Evolutionary conservation across 768 basidiomycete species (phyloP), one percentile per base, ranked within the genome.

Genomic region (Suillus paluster): DNA sequence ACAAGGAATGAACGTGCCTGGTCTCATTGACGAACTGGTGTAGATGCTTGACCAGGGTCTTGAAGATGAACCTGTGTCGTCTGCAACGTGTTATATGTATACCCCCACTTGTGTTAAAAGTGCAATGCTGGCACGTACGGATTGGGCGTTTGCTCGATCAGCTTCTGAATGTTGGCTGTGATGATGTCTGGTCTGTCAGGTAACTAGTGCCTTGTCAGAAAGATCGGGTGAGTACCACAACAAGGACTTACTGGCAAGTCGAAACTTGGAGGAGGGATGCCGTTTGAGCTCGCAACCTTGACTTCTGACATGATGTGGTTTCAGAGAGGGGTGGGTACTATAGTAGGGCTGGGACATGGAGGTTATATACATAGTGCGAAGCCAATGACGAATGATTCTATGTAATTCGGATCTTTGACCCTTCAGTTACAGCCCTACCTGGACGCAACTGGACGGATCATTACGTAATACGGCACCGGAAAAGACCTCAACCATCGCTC

Each of bases 21-120:
- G 90, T 89, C 73, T 94, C 92, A 48, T 79, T 80, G 25, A 92
- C 79, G 65, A 92, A 92, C 42, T 85, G 82, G 70, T 95, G 93
- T 9, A 95, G 64, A 70, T 95, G 91, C 33, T 78, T 81, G 58
- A 90, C 71, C 75, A 92, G 76, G 34, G 73, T 78, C 67, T 80
- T 73, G 61, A 81, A 79, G 60, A 86, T 72, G 73, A 86, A 83
- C 63, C 73, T 80, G 59, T 68, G 69, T 15, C 85, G 79, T 38
- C 81, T 80, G 23, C 12, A 58, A 41, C 33, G 23, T 33, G 52
- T 34, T 53, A 36, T 33, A 49, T 42, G 30, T 19, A 15, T 55
- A 45, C 63, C n/a, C 21, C 48, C 27, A 23, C 4, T 38, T 55
- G 33, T 36, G 1, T 30, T 12, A 7, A 10, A 45, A 14, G 11